Conservation (phyloP, 2,329 filamentous ascomycete species). For the Monilinia fructigena region DNA sequence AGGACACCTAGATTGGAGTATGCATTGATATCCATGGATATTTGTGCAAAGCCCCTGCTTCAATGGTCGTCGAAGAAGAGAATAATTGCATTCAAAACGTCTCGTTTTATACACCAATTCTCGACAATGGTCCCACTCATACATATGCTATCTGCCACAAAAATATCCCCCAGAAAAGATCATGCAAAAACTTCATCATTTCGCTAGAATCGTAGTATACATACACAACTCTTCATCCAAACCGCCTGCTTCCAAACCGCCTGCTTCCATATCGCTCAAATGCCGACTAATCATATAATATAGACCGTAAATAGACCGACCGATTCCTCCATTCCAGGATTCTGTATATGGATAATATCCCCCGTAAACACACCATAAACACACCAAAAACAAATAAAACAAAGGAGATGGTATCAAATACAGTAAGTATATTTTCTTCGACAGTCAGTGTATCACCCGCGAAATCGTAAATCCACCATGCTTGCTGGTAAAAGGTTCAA, state of each 20-base stretch:
- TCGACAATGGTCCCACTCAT: neutral
- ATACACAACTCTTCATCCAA: neutral
- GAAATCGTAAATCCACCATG: slow-evolving; percentile 3
- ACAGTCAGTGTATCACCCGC: neutral
- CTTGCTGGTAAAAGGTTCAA: slow-evolving; percentile 7
- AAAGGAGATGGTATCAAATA: slow-evolving; percentile 19
- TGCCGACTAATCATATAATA: slow-evolving; percentile 9
- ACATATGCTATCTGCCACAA: neutral
- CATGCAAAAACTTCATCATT: slow-evolving; percentile 6
- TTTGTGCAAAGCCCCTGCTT: neutral
- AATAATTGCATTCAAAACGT: neutral
- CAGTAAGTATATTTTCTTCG: neutral
- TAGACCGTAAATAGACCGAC: slow-evolving; percentile 13
- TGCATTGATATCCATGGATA: neutral
- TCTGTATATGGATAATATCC: neutral
- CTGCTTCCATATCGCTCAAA: neutral
- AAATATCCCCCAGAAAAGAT: neutral
- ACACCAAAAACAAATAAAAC: neutral
- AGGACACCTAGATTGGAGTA: neutral
- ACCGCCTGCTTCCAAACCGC: neutral
- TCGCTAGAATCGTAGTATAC: slow-evolving; percentile 17
- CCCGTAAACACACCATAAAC: neutral
- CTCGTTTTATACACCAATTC: neutral
- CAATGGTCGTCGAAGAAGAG: neutral
- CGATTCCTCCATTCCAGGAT: neutral